Evolutionary conservation across 2,329 filamentous ascomycete species (phyloP), one percentile per base, ranked within the genome.

Genomic region (Arthrobotrys iridis): DNA sequence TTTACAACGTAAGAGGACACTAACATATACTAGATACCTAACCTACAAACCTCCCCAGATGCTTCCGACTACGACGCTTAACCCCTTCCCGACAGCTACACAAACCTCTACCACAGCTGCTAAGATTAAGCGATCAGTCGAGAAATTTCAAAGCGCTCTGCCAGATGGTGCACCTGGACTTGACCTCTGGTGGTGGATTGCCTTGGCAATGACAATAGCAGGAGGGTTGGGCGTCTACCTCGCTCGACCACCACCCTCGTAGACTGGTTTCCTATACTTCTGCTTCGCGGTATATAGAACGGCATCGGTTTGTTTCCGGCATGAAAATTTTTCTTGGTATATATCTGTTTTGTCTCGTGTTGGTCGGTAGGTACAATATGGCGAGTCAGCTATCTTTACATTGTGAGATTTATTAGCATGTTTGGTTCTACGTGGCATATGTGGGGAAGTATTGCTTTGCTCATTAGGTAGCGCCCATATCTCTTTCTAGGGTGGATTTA

Each of bases 61-160:
- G 89, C 86, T 91, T 4, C 89, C 90, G 1, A 91, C 89, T 2
- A 84, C 84, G 8, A 90, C 88, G 0, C 83, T 92, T 73, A 89
- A 91, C 79, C 87, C 89, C 0, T 83, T 82, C 0, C 2, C 82
- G 82, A 11, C 62, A 6, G 15, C 58, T 35, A 65, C 62, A n/a
- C 4, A 28, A 10, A 35, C 59, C 0, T 81, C 83, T 2, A 80
- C 81, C 2, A 77, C 81, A 3, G 82, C 80, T 3, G 78, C 81
- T 3, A 84, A 82, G 60, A 79, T 81, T n/a, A 83, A 82, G 67
- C 74, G 79, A 57, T 77, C 78, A 50, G 60, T 77, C 33, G 74
- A 78, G 65, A 63, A 77, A 81, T 64, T 78, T 79, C 57, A 82
- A 81, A 78, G 82, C 80, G 46, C 80, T 70, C 73, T 77, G 11